A percentile compares a stretch with the other conserved stretches of the same genome.
phyloP scores from a whole-genome alignment of 2,329 filamentous ascomycete genomes.

The Cordyceps fumosorosea region DNA sequence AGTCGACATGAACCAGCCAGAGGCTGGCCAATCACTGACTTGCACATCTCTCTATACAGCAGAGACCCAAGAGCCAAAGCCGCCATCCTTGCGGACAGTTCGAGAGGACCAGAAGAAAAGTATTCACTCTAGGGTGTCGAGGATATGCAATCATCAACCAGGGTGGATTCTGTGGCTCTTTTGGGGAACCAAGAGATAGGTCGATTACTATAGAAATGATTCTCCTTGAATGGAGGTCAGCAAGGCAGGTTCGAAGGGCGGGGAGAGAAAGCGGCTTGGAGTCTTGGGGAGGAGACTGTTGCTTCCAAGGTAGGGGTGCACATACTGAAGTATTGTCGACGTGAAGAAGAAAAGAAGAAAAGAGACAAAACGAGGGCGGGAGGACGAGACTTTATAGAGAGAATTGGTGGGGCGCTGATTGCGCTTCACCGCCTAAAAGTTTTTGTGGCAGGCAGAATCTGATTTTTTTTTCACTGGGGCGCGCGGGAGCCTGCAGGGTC shows the following conservation, averaged over 20 bases:
- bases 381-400: slow-evolving; percentile 34
- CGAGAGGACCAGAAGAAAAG: slow-evolving; percentile 49
- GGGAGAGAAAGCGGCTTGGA: slow-evolving; percentile 7
- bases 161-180: slow-evolving; percentile 91
- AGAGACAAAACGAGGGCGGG: slow-evolving; percentile 25
- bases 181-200: slow-evolving; percentile 82
- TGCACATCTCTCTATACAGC: slow-evolving; percentile 65
- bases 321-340: slow-evolving; percentile 57
- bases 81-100: slow-evolving; percentile 57
- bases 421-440: slow-evolving; percentile 28
- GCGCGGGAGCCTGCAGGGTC: not conserved
- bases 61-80: slow-evolving; percentile 22
- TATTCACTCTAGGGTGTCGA: slow-evolving; percentile 86
- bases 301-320: slow-evolving; percentile 26
- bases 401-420: slow-evolving; percentile 13
- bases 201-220: slow-evolving; percentile 99
- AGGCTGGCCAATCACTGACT: slow-evolving; percentile 35
- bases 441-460: slow-evolving; percentile 17
- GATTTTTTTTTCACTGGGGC: slow-evolving; percentile 8
- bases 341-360: slow-evolving; percentile 48
- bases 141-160: slow-evolving; percentile 89
- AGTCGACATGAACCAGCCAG: slow-evolving; percentile 10
- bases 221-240: slow-evolving; percentile 46
- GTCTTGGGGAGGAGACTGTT: not conserved
- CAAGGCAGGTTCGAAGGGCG: not conserved